These are phyloP conservation scores for Handroanthus guayacan DNA, from an alignment of 257 asterid species.

Conservation along the genomic window DNA sequence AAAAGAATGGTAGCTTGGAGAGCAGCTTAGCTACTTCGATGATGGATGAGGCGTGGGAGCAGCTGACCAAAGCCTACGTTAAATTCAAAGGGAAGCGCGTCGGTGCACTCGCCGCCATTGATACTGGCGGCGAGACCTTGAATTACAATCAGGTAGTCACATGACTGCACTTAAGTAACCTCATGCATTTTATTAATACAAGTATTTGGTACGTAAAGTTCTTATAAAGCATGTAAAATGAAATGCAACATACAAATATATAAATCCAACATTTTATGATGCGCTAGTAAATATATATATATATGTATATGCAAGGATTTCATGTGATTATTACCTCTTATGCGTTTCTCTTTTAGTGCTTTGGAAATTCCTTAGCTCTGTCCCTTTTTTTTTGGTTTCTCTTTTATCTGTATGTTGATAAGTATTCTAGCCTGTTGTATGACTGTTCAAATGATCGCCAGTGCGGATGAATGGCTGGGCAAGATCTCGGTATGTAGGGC, in stretches of 20 bases:
- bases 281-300: too few relatives aligned
- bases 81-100: conserved; percentile 48
- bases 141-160: conserved; percentile 63
- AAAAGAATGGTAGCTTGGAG: conserved; percentile 37
- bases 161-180: not conserved
- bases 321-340: not conserved
- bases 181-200: not conserved
- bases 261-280: too few relatives aligned
- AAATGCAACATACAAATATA: too few relatives aligned
- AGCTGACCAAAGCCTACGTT: conserved; percentile 44
- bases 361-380: not conserved
- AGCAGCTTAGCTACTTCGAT: conserved; percentile 38
- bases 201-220: too few relatives aligned
- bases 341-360: not conserved
- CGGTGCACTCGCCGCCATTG: conserved; percentile 57
- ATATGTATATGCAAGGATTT: too few relatives aligned
- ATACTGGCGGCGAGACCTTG: conserved; percentile 49
- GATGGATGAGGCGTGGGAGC: conserved; percentile 69
- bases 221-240: too few relatives aligned
- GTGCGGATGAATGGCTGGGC: not conserved
- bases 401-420: not conserved
- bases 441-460: not conserved
- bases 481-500: not conserved
- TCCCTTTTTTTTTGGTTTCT: too few relatives aligned
- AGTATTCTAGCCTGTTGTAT: not conserved